Evolutionary conservation across 331 rosid species (phyloP).

Genomic region (Malus hybrid): DNA sequence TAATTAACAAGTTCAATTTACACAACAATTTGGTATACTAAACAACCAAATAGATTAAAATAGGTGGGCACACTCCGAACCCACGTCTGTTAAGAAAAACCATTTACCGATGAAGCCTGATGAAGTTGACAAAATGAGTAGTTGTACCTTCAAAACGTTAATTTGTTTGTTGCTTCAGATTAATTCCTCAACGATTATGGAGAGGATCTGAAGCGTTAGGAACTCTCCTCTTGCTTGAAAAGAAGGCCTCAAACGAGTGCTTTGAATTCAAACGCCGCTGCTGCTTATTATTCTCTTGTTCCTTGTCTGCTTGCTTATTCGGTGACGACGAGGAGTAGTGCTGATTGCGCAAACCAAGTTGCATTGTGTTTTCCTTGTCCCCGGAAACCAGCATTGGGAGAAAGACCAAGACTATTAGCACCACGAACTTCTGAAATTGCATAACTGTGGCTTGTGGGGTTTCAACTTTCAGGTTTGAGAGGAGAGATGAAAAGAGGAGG

Average conservation of each 20-base stretch:
- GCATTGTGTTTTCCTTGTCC: conserved; percentile 16
- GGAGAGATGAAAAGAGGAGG: background rate
- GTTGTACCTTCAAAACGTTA: background rate
- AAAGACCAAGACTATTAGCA: conserved; percentile 26
- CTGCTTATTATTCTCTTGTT: background rate
- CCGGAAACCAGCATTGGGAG: conserved; percentile 33
- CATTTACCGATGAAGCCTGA: background rate
- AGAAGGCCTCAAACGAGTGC: conserved; percentile 36
- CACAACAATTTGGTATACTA: background rate
- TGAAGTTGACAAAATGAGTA: background rate
- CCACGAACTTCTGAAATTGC: conserved; percentile 18
- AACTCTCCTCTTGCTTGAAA: conserved; percentile 69
- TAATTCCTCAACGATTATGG: conserved; percentile 65
- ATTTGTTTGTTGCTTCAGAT: background rate
- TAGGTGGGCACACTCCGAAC: background rate
- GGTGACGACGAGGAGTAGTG: background rate
- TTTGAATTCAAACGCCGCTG: background rate
- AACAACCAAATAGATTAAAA: background rate
- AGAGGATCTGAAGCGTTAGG: conserved; percentile 92
- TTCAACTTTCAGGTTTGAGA: background rate
- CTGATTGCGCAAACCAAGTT: background rate
- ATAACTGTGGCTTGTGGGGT: conserved; percentile 9
- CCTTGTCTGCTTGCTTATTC: background rate
- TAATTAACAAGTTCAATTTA: background rate
- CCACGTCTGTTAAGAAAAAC: background rate